Percentiles rank a stretch among this genome's conserved stretches.
Conservation (phyloP, 441 rosid genomes). For the Pelargonium citronellum region DNA sequence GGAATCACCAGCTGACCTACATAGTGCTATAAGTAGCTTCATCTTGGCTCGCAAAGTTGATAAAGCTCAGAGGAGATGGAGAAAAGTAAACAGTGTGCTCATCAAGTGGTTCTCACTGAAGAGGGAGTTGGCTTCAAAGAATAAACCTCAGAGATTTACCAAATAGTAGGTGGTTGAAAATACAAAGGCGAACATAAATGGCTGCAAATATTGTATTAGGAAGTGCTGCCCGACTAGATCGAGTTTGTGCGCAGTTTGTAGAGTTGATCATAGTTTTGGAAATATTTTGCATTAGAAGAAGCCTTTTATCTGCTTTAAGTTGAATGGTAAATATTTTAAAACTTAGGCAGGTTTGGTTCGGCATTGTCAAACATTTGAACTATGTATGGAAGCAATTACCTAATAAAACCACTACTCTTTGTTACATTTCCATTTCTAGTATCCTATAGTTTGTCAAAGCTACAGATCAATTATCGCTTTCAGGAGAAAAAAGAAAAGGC, state of each 20-base stretch:
- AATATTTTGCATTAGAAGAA: constrained; percentile 11
- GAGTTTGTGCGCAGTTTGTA: constrained; percentile 25
- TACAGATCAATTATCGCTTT: neutral
- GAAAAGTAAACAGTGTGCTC: constrained; percentile 65
- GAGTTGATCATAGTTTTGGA: constrained; percentile 14
- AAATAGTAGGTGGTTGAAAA: neutral
- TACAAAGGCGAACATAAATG: neutral
- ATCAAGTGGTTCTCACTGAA: constrained; percentile 71
- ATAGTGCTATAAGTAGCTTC: constrained; percentile 48
- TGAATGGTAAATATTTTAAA: constrained; percentile 22
- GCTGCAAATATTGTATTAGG: constrained; percentile 8
- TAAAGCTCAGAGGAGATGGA: constrained; percentile 80
- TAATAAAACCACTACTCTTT: neutral
- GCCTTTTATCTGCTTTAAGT: neutral
- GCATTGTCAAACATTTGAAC: constrained; percentile 14
- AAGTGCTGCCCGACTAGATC: constrained; percentile 21
- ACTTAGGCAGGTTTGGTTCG: constrained; percentile 7
- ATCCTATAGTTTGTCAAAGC: neutral
- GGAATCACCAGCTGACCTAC: constrained; percentile 57
- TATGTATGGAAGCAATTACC: constrained; percentile 8
- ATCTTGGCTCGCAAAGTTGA: constrained; percentile 33
- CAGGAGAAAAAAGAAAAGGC: too few relatives aligned
- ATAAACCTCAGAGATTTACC: constrained; percentile 32
- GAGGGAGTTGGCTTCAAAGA: constrained; percentile 46
- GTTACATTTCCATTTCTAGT: neutral